phyloP scores from a whole-genome alignment of 2,329 filamentous ascomycete genomes.

The Pseudogymnoascus sp. region DNA sequence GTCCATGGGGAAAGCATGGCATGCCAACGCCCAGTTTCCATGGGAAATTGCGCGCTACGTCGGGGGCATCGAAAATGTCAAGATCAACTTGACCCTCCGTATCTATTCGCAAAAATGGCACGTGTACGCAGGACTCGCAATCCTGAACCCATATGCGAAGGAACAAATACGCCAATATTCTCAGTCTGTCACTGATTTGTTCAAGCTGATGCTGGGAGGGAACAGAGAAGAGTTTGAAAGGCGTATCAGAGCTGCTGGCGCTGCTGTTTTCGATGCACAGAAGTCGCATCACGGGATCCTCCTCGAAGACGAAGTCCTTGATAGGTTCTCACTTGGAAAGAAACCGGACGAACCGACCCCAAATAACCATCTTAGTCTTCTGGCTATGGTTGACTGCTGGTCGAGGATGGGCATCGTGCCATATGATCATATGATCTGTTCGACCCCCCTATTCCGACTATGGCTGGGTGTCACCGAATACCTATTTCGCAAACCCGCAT shows the following conservation, averaged over 20 bases:
- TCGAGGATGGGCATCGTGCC: slow-evolving; percentile 86
- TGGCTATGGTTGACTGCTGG: slow-evolving; percentile 99
- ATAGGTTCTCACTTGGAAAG: slow-evolving; percentile 77
- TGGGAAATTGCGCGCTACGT: slow-evolving; percentile 96
- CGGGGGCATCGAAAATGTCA: slow-evolving; percentile 96
- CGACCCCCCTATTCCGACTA: slow-evolving; percentile 90
- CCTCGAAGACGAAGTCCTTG: slow-evolving; percentile 71
- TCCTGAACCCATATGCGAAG: slow-evolving; percentile 87
- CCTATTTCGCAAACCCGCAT: slow-evolving; percentile 72
- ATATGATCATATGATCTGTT: slow-evolving; percentile 99
- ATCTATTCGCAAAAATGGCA: slow-evolving; percentile 99
- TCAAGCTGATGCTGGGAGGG: slow-evolving; percentile 92
- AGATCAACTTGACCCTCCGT: slow-evolving; percentile 94
- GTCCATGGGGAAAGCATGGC: slow-evolving; percentile 97
- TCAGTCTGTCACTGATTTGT: slow-evolving; percentile 82
- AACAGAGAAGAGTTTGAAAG: slow-evolving; percentile 64
- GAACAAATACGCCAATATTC: slow-evolving; percentile 94
- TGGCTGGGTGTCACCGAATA: slow-evolving; percentile 98
- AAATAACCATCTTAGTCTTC: slow-evolving; percentile 87
- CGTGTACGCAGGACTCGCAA: slow-evolving; percentile 94
- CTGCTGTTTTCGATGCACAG: slow-evolving; percentile 53
- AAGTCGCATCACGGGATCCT: slow-evolving; percentile 59
- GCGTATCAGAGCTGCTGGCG: slow-evolving; percentile 73
- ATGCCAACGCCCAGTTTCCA: slow-evolving; percentile 87
- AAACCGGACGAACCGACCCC: slow-evolving; percentile 50